These are phyloP conservation scores for Ogataea methylovora DNA, from an alignment of 805 yeast species.

Conservation along the genomic window DNA sequence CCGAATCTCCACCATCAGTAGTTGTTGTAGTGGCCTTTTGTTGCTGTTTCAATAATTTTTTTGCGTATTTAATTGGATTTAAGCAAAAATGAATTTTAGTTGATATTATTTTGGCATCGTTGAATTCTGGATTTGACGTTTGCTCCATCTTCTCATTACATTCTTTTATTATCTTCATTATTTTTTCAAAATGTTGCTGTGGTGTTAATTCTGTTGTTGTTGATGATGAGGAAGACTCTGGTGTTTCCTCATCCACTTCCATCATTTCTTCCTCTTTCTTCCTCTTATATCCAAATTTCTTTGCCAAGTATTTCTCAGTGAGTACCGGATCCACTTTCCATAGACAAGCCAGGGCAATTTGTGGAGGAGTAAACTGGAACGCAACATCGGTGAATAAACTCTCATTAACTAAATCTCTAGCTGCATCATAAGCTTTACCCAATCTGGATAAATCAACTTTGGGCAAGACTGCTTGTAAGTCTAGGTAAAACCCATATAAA, in stretches of 20 bases:
- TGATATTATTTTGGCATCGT: slow-evolving; percentile 56
- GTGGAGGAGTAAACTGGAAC: slow-evolving; percentile 87
- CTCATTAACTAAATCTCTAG: slow-evolving; percentile 57
- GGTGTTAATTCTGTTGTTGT: slow-evolving; percentile 5
- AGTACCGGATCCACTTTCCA: slow-evolving; percentile 57
- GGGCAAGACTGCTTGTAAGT: slow-evolving; percentile 60
- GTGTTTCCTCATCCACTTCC: slow-evolving; percentile 2
- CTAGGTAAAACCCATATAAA: slow-evolving; percentile 90
- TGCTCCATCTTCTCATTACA: slow-evolving; percentile 41
- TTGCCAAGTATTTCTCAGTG: slow-evolving; percentile 57
- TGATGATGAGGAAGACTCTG: too few relatives aligned
- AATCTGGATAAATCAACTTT: slow-evolving; percentile 46
- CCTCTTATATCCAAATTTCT: slow-evolving; percentile 41
- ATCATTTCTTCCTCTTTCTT: slow-evolving; percentile 10
- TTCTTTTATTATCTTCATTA: slow-evolving; percentile 36
- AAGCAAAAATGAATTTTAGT: slow-evolving; percentile 56
- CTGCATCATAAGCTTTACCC: slow-evolving; percentile 64
- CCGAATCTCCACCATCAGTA: slow-evolving; percentile 3
- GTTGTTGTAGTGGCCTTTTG: neutral
- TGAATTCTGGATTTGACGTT: slow-evolving; percentile 42
- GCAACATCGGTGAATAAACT: slow-evolving; percentile 70
- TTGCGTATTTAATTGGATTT: slow-evolving; percentile 38
- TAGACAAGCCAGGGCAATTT: slow-evolving; percentile 84
- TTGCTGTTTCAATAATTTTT: slow-evolving; percentile 13
- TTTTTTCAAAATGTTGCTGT: slow-evolving; percentile 30